phyloP scores from a whole-genome alignment of 75 land plant genomes.

The Selaginella tamariscina region DNA sequence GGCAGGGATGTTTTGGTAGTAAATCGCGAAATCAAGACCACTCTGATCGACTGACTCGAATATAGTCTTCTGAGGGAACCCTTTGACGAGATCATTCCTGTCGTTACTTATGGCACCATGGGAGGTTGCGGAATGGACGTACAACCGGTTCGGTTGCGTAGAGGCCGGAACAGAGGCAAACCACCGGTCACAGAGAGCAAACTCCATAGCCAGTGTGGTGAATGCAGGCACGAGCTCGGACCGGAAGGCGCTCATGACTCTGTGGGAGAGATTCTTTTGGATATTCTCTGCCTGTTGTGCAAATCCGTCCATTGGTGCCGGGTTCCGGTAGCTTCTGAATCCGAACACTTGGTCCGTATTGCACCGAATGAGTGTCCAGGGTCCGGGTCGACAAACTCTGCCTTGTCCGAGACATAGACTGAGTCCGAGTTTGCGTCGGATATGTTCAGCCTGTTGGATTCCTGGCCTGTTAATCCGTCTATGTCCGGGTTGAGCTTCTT shows the following conservation, averaged over 20 bases:
- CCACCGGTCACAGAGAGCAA: conserved; percentile 23
- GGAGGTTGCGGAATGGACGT: conserved; percentile 27
- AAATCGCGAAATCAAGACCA: conserved; percentile 62
- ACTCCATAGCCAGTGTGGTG: conserved; percentile 13
- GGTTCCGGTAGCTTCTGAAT: not conserved
- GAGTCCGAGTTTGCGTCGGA: not conserved
- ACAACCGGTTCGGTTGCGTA: conserved; percentile 26
- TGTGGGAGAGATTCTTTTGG: conserved; percentile 10
- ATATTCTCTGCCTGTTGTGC: conserved; percentile 21
- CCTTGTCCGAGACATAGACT: conserved; percentile 16
- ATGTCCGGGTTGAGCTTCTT: conserved; percentile 27
- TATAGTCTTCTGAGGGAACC: conserved; percentile 39
- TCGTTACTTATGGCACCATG: conserved; percentile 19
- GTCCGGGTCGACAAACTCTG: conserved; percentile 21
- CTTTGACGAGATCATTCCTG: not conserved
- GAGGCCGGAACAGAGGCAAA: conserved; percentile 23
- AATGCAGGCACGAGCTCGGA: conserved; percentile 19
- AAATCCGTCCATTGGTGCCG: conserved; percentile 26
- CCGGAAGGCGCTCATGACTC: conserved; percentile 23
- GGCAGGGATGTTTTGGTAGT: conserved; percentile 89
- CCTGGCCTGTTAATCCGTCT: conserved; percentile 25
- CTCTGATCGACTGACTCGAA: conserved; percentile 67
- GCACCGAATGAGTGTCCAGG: conserved; percentile 24
- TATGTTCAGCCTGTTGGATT: conserved; percentile 14
- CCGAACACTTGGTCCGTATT: conserved; percentile 21